Evolutionary conservation across 2,329 filamentous ascomycete genomes (phyloP), one percentile per base, ranked within the genome.

Genomic region (Cladosporium cucumerinum): DNA sequence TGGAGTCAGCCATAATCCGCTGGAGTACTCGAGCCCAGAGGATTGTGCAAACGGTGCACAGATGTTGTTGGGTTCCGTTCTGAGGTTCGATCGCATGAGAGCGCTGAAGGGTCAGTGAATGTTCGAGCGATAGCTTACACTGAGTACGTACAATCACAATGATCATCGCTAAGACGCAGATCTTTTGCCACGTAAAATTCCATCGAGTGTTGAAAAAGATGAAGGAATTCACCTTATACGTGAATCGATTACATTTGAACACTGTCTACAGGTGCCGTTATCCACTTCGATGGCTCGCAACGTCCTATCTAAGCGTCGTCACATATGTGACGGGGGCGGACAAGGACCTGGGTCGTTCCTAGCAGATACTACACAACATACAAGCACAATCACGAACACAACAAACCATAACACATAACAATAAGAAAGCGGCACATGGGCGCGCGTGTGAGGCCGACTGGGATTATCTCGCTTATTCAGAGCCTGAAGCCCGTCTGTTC

Each of bases 1-100:
- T 64, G 81, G 80, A 1, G 76, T 82, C 3, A 81, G 78, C 57
- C 81, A 82, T 66, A 81, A 82, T 70, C 81, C 81, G 10, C 69
- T 72, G 0, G 81, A 82, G 70, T 82, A 78, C 66, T 78, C 76
- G 23, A 78, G 74, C 57, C 79, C 80, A 16, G 78, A 81, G 67
- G 78, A 80, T 66, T 82, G 81, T 74, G 78, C 77, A 25, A 69
- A 80, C 60, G 80, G 80, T 0, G 76, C 79, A 18, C 82, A 85
- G 70, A 80, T 83, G 5, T 68, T 85, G 69, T 69, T 84, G 63
- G 81, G 83, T 55, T 79, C 82, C 52, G 81, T 85, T 34, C 26
- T 84, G 61, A 75, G 79, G 48, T 84, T 80, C 73, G 82, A 84
- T 73, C 70, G 75, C 46, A 71, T 81, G 73, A 76, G 80, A 66